These are phyloP conservation scores for Melampsora occidentalis DNA, from an alignment of 1,284 basidiomycete species.

Conservation along the genomic window DNA sequence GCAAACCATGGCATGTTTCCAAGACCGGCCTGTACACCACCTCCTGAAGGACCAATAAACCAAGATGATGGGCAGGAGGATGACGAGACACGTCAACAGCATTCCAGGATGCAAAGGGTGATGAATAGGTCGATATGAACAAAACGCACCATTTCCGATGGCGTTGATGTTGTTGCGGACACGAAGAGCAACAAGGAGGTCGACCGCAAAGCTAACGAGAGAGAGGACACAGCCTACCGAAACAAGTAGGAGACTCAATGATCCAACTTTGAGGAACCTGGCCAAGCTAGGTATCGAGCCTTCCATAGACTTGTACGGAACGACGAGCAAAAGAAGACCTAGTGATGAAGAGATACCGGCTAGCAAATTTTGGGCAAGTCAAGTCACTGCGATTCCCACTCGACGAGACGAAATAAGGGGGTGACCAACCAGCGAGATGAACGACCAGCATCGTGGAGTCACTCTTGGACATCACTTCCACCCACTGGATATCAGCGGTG, in stretches of 20 bases:
- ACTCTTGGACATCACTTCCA: conserved; percentile 30
- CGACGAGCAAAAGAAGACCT: conserved; percentile 23
- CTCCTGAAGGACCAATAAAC: background rate
- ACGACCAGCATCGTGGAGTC: conserved; percentile 21
- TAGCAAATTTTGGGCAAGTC: background rate
- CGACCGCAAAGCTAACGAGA: conserved; percentile 13
- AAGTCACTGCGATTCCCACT: background rate
- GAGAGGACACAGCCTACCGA: background rate
- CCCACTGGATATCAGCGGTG: conserved; percentile 12
- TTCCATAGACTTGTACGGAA: conserved; percentile 40
- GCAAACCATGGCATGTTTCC: conserved; percentile 37
- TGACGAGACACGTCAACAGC: background rate
- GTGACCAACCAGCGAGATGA: conserved; percentile 28
- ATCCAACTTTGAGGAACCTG: conserved; percentile 21
- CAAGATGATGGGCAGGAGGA: background rate
- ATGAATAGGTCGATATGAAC: background rate
- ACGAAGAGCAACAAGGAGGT: conserved; percentile 4
- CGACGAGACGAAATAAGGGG: background rate
- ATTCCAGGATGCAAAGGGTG: background rate
- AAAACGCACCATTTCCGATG: conserved; percentile 21
- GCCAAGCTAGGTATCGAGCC: conserved; percentile 13
- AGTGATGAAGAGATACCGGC: conserved; percentile 11
- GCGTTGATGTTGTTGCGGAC: conserved; percentile 32
- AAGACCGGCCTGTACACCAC: conserved; percentile 19
- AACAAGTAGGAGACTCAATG: conserved; percentile 23